A percentile compares a stretch with the other conserved stretches of the same genome.
Evolutionary conservation across 78 protist species (phyloP).

Genomic region (Emiliania huxleyi): DNA sequence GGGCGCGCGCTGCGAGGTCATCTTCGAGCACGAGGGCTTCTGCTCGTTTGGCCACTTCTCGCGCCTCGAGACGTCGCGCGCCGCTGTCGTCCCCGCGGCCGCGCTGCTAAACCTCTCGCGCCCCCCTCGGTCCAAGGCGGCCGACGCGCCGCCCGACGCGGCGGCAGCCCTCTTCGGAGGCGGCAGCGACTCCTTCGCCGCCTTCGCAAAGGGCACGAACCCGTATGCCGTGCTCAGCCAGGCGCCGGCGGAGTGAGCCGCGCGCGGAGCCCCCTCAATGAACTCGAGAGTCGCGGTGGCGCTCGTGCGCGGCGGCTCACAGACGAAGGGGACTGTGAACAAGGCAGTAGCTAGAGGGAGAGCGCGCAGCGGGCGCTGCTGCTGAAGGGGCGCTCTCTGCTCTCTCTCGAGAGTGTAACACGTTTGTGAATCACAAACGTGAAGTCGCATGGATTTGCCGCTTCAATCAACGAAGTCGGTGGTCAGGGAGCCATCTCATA

Average conservation of each 20-base stretch:
- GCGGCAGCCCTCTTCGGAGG: background rate
- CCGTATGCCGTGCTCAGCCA: background rate
- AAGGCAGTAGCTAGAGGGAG: too few relatives aligned
- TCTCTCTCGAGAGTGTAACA: too few relatives aligned
- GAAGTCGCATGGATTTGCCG: too few relatives aligned
- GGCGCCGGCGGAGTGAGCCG: background rate
- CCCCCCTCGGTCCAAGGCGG: background rate
- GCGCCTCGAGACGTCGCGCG: background rate
- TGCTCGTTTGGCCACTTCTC: background rate
- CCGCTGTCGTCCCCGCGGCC: background rate
- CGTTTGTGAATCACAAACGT: too few relatives aligned
- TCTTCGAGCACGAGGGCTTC: conserved; percentile 17
- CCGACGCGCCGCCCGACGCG: background rate
- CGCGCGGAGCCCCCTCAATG: too few relatives aligned
- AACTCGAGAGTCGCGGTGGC: too few relatives aligned
- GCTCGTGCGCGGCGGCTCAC: too few relatives aligned
- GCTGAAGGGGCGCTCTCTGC: too few relatives aligned
- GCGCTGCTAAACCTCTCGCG: background rate
- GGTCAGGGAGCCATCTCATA: too few relatives aligned
- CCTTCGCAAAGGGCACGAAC: background rate
- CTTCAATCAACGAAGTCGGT: too few relatives aligned
- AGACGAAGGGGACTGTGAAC: too few relatives aligned
- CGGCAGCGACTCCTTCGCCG: background rate
- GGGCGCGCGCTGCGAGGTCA: background rate
- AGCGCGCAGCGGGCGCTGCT: too few relatives aligned